phyloP scores from a whole-genome alignment of 176 grass and related monocot genomes.

The Oryza nivara region DNA sequence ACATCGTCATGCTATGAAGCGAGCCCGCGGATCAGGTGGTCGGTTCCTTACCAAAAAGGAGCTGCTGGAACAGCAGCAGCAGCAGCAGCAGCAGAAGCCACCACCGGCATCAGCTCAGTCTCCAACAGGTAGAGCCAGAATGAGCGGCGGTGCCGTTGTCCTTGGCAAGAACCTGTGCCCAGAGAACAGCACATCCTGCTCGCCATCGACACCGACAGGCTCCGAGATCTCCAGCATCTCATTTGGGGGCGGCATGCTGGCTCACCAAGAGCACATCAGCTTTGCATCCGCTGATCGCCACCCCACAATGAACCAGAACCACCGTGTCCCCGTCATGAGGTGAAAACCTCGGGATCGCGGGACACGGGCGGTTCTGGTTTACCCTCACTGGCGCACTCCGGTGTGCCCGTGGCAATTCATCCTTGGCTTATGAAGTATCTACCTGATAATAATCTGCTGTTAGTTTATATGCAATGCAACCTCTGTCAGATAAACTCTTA shows the following conservation, averaged over 20 bases:
- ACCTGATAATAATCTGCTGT: constrained; percentile 26
- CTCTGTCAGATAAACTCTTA: background rate
- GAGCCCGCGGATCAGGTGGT: constrained; percentile 85
- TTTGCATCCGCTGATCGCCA: constrained; percentile 34
- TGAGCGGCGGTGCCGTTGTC: background rate
- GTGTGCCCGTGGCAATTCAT: constrained; percentile 81
- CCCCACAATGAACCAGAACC: background rate
- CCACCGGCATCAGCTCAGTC: background rate
- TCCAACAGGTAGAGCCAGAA: constrained; percentile 11
- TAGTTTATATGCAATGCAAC: background rate
- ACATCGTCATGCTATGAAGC: constrained; percentile 89
- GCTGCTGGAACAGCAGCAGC: constrained; percentile 50
- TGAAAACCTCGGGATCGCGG: background rate
- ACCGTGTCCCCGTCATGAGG: constrained; percentile 11
- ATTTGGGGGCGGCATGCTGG: constrained; percentile 17
- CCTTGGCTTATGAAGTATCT: constrained; percentile 72
- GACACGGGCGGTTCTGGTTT: background rate
- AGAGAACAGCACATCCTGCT: constrained; percentile 2
- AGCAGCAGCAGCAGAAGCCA: constrained; percentile 34
- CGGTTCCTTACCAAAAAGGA: constrained; percentile 93
- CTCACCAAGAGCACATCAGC: constrained; percentile 48
- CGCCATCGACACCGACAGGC: constrained; percentile 40
- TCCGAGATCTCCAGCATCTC: constrained; percentile 51
- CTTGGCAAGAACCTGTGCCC: background rate
- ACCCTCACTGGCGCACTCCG: background rate